Evolutionary conservation across 495 filamentous ascomycete species (phyloP).

Genomic region (Chaetomium tenue): DNA sequence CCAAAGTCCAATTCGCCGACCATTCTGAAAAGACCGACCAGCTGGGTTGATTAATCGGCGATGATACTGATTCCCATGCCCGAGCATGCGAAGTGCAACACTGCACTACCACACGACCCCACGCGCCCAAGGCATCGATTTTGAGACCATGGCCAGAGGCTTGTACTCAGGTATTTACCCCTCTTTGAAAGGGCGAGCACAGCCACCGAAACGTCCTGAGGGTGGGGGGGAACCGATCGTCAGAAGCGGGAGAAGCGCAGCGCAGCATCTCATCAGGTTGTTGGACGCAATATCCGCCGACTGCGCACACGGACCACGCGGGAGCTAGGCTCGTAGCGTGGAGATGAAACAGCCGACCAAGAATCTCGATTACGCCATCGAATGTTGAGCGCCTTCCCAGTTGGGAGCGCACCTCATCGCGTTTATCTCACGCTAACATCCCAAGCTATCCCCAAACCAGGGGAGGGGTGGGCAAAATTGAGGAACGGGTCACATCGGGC

Average conservation of each 20-base stretch:
- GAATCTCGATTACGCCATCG: conserved; percentile 14
- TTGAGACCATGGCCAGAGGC: not conserved
- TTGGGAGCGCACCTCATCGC: conserved; percentile 1
- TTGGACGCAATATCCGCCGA: conserved; percentile 4
- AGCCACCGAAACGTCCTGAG: conserved; percentile 13
- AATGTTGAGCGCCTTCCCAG: not conserved
- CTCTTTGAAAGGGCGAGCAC: not conserved
- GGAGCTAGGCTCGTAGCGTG: conserved; percentile 9
- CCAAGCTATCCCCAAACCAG: not conserved
- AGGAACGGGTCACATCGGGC: not conserved
- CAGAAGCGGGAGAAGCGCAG: conserved; percentile 16
- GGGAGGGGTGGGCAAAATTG: not conserved
- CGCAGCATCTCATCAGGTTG: conserved; percentile 11
- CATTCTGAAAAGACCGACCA: not conserved
- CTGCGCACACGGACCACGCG: not conserved
- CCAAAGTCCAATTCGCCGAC: not conserved
- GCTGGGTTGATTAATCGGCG: not conserved
- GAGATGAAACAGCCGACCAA: conserved; percentile 19
- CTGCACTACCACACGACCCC: conserved; percentile 10
- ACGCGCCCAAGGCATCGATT: not conserved
- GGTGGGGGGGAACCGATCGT: conserved; percentile 2
- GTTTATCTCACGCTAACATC: conserved; percentile 4
- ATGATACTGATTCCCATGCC: not conserved
- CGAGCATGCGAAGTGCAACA: not conserved
- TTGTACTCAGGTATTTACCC: conserved; percentile 12